Base-by-base conservation (phyloP, 352 stramenopile genomes). In the Phytophthora hybrid region DNA sequence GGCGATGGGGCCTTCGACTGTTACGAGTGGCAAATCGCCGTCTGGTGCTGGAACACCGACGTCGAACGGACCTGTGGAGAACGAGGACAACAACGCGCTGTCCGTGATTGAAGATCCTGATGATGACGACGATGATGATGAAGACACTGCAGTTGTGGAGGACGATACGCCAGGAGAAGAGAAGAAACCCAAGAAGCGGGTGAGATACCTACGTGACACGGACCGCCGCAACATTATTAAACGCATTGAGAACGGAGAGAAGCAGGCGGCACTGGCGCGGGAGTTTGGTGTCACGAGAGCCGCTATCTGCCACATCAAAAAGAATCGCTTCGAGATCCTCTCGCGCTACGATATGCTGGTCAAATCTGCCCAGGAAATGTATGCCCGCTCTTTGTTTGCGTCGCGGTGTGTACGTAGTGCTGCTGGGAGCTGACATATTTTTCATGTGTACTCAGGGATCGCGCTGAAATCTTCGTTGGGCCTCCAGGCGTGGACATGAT, bases 261-360 rank as follows among this genome's bases (percentile, higher is more conserved):
- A 88, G 62, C 86, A 93, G 56, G 81, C 81, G 18, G 69, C 78
- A 0, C 63, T 93, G 23, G 86, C 86, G 16, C 72, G 83, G 1
- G 86, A 93, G 39, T 92, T 90, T 52, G 84, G 86, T 18, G 84
- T 93, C 26, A 92, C 86, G 21, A 69, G 86, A 6, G 84, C 86
- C 0, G 86, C 86, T 18, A 88, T 93, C 59, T 93, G 86, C 63
- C 84, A 92, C 68, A 93, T 93, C 63, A 93, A 93, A 60, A 93
- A 93, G 69, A 92, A 93, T 58, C 80, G 80, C 41, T 82, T 80
- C 8, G 84, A 90, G 73, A 91, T 93, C 66, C 72, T 93, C n/a
- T 83, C 83, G 21, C 84, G 84, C 46, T 91, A 87, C 71, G 83
- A 90, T 32, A 65, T 87, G 64, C 60, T 90, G 29, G 77, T 86